phyloP scores from a whole-genome alignment of 2,329 filamentous ascomycete species.

The Beauveria sp. region DNA sequence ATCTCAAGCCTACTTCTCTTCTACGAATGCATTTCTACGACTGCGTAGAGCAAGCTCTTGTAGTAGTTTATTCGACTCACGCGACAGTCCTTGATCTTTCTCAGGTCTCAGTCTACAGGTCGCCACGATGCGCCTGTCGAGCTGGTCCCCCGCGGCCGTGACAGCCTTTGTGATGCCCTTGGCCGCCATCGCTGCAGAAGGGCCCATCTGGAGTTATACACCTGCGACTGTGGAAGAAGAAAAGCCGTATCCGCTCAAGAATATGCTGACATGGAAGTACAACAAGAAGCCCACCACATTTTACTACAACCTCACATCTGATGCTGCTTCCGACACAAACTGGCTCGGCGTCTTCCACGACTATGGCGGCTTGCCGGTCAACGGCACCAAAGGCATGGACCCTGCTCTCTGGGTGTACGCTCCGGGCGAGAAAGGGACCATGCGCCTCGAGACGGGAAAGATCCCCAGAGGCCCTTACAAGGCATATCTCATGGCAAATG shows the following conservation, averaged over 20 bases:
- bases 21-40: too few species aligned
- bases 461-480: slow-evolving; percentile 26
- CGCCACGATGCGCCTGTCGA: background rate
- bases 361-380: slow-evolving; percentile 26
- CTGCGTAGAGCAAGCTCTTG: too few species aligned
- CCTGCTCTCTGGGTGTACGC: slow-evolving; percentile 29
- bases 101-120: background rate
- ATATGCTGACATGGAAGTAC: background rate
- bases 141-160: background rate
- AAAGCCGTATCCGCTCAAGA: background rate
- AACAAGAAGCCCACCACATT: slow-evolving; percentile 21
- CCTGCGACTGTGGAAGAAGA: background rate
- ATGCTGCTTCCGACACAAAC: slow-evolving; percentile 21
- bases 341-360: slow-evolving; percentile 31
- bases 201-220: background rate
- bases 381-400: slow-evolving; percentile 20
- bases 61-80: background rate
- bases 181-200: background rate
- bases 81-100: background rate
- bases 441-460: slow-evolving; percentile 18
- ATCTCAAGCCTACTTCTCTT: too few species aligned
- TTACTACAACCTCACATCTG: slow-evolving; percentile 23
- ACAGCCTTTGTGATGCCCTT: background rate
- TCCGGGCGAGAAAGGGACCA: slow-evolving; percentile 18
- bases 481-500: slow-evolving; percentile 29